Evolutionary conservation across 2,329 filamentous ascomycete genomes (phyloP).

Genomic region (Curvularia sp.): DNA sequence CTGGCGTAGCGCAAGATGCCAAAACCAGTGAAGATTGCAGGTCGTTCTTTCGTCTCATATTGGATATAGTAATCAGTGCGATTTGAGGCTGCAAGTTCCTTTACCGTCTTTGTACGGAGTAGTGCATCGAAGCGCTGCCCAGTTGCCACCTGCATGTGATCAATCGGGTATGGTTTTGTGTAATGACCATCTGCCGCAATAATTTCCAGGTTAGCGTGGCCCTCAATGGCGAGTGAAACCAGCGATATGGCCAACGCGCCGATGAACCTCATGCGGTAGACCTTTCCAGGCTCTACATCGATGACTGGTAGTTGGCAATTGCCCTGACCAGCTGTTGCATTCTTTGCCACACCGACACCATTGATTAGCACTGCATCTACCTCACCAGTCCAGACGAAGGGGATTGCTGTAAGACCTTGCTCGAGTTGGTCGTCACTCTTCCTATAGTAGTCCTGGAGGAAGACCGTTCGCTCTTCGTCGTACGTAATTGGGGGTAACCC

Average conservation of each 20-base stretch:
- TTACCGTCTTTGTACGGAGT: conserved; percentile 60
- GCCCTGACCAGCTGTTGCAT: conserved; percentile 44
- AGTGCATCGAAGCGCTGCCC: conserved; percentile 69
- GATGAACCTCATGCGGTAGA: conserved; percentile 68
- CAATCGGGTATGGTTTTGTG: conserved; percentile 57
- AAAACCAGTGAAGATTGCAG: conserved; percentile 56
- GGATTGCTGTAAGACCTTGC: conserved; percentile 56
- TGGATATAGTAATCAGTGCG: conserved; percentile 56
- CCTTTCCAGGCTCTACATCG: conserved; percentile 65
- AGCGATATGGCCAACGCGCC: conserved; percentile 64
- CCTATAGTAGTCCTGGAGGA: conserved; percentile 65
- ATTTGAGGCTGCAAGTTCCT: conserved; percentile 51
- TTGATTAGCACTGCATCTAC: conserved; percentile 65
- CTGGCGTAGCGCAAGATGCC: conserved; percentile 55
- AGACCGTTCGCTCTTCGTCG: conserved; percentile 66
- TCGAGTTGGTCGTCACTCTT: conserved; percentile 62
- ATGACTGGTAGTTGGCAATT: conserved; percentile 61
- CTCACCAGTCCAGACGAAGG: conserved; percentile 67
- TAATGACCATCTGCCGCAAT: conserved; percentile 66
- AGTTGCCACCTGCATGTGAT: conserved; percentile 62
- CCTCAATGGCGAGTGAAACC: conserved; percentile 64
- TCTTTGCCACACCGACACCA: conserved; percentile 58
- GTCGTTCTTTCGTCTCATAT: conserved; percentile 61
- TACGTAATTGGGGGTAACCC: conserved; percentile 62
- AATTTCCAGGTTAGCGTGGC: conserved; percentile 63